These are phyloP conservation scores for Erigeron canadensis DNA, from an alignment of 129 eudicot genomes.

Conservation along the genomic window DNA sequence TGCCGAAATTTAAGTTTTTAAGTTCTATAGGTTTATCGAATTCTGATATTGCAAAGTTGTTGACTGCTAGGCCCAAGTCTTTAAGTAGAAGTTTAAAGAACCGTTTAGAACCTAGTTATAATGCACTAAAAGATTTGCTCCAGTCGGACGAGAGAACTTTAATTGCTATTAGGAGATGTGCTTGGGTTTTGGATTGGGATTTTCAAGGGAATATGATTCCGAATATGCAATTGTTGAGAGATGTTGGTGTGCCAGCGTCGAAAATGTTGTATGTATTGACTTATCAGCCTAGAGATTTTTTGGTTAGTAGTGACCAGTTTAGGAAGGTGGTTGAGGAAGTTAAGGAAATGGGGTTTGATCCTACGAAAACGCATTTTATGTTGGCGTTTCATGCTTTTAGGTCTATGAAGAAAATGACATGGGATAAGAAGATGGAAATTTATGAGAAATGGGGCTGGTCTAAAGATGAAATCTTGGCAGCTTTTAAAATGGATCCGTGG, in stretches of 20 bases:
- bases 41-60: conserved; percentile 18
- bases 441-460: conserved; percentile 56
- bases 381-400: conserved; percentile 33
- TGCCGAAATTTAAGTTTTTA: conserved; percentile 49
- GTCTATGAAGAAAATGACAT: conserved; percentile 33
- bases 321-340: conserved; percentile 33
- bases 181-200: conserved; percentile 36
- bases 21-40: conserved; percentile 28
- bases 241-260: conserved; percentile 30
- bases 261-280: conserved; percentile 31
- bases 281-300: conserved; percentile 27
- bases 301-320: conserved; percentile 21
- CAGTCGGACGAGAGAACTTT: conserved; percentile 31
- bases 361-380: conserved; percentile 29
- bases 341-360: conserved; percentile 44
- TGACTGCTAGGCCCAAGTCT: conserved; percentile 7
- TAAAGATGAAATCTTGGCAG: conserved; percentile 28
- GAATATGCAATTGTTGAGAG: conserved; percentile 31
- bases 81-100: conserved; percentile 42
- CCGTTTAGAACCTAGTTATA: conserved; percentile 25
- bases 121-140: conserved; percentile 26
- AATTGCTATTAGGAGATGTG: conserved; percentile 33
- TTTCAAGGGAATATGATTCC: conserved; percentile 14
- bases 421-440: conserved; percentile 44
- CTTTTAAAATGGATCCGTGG: conserved; percentile 37